Evolutionary conservation across 805 yeast species (phyloP), one percentile per base, ranked within the genome.

Genomic region (Wickerhamiella kazuoi): DNA sequence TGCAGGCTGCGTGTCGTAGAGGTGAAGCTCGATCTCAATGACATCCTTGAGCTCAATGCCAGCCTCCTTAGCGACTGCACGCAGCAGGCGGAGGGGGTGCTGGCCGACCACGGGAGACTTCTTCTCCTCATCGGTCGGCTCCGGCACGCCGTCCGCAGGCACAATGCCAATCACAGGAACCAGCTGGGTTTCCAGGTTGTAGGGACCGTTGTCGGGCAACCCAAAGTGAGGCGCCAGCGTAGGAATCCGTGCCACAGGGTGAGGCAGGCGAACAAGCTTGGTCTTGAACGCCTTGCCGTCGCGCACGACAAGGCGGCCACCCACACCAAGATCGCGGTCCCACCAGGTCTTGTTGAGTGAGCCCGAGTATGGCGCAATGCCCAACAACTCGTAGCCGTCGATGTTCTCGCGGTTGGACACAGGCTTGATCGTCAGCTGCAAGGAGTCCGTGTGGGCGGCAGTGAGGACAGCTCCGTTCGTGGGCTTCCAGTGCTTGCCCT

Each of bases 191-290:
- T 82, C 94, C 40, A 61, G 63, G 60, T 83, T 80, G 61, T 76
- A 79, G 4, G 86, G 86, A 7, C 77, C 77, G 19, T 59, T 51
- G 2, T 83, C 67, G 4, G 75, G 75, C 2, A 64, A 62, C 35
- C 94, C 94, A 55, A 82, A 83, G 61, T 82, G 94, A 3, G 86
- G 86, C 4, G 94, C 94, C 52, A 83, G 64, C 2, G 87, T 69
- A 4, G 94, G 93, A 39, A 82, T 78, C 49, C 74, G 74, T 13
- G 86, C 94, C 50, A 82, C 47, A 17, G 67, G 67, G 44, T 58
- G 54, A 8, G 62, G 61, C 23, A 60, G 47, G 16, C 54, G 54
- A 16, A 63, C 63, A 14, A 63, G 55, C 49, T 57, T 57, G 35
- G 61, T 51, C 38, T 48, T 41, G 42, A 59, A 49, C 29, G 35